Evolutionary conservation across 768 basidiomycete species (phyloP).

Genomic region (Rhizopogon roseolus): DNA sequence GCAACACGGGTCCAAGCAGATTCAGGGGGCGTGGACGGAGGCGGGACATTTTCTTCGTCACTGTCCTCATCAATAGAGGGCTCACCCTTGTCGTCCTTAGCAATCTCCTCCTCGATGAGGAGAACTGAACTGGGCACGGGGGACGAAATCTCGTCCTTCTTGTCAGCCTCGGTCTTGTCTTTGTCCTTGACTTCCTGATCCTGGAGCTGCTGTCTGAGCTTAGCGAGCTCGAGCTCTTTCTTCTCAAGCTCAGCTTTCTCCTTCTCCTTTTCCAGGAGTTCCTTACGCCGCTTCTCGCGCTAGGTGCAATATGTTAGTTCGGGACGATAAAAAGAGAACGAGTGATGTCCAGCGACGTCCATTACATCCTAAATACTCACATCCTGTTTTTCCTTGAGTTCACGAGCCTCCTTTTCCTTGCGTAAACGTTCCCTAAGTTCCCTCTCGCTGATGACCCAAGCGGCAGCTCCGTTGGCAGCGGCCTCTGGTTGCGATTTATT

Average conservation of each 20-base stretch:
- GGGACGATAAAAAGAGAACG: constrained; percentile 2
- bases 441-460: constrained; percentile 74
- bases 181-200: constrained; percentile 49
- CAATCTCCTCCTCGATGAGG: background rate
- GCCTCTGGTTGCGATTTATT: constrained; percentile 80
- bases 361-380: constrained; percentile 37
- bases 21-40: constrained; percentile 25
- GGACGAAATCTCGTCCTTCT: constrained; percentile 31
- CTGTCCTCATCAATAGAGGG: constrained; percentile 34
- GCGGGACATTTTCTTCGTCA: constrained; percentile 36
- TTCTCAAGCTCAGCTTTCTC: constrained; percentile 62
- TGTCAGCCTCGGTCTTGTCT: constrained; percentile 38
- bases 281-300: constrained; percentile 42
- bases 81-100: constrained; percentile 27
- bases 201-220: constrained; percentile 47
- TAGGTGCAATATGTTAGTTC: constrained; percentile 13
- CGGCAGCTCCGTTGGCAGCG: constrained; percentile 60
- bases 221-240: constrained; percentile 55
- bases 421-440: constrained; percentile 69
- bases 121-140: background rate
- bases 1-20: constrained; percentile 23
- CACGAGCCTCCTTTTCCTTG: constrained; percentile 69
- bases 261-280: constrained; percentile 43
- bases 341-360: constrained; percentile 14
- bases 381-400: constrained; percentile 61